These are phyloP conservation scores for Mycena galopus DNA, from an alignment of 768 basidiomycete genomes.

Conservation along the genomic window DNA sequence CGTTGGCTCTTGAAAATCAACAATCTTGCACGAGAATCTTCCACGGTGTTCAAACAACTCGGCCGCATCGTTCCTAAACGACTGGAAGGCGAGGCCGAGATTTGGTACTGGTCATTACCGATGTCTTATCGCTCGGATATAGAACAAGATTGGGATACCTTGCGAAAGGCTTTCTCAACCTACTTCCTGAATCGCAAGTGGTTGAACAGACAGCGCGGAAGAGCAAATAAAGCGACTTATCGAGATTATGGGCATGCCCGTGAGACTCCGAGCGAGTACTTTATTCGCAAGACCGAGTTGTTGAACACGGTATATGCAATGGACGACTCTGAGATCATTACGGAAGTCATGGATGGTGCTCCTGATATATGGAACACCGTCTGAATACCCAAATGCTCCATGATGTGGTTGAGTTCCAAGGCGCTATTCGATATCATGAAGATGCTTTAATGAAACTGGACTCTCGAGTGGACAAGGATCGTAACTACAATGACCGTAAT, in stretches of 20 bases:
- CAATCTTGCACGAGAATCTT: constrained; percentile 37
- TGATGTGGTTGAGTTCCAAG: constrained; percentile 37
- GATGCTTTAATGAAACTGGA: constrained; percentile 35
- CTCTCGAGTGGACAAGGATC: background rate
- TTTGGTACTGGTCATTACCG: constrained; percentile 47
- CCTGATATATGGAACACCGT: constrained; percentile 46
- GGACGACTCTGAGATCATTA: constrained; percentile 48
- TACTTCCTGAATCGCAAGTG: constrained; percentile 51
- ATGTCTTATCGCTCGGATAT: constrained; percentile 17
- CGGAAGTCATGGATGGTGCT: constrained; percentile 51
- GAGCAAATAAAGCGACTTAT: constrained; percentile 45
- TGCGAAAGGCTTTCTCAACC: constrained; percentile 40
- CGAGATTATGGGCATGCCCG: constrained; percentile 39
- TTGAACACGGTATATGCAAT: constrained; percentile 9
- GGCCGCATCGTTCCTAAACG: constrained; percentile 47
- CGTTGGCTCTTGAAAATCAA: constrained; percentile 48
- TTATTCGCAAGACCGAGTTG: constrained; percentile 47
- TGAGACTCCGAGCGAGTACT: constrained; percentile 52
- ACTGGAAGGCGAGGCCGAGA: constrained; percentile 42
- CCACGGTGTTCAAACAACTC: constrained; percentile 41
- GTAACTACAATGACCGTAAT: background rate
- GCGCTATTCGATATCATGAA: constrained; percentile 41
- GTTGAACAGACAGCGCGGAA: constrained; percentile 44
- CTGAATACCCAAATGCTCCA: constrained; percentile 40
- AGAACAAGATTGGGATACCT: constrained; percentile 46